Percentiles rank a stretch among this genome's conserved stretches.
These are phyloP conservation scores for Lodderomyces margitis DNA, from an alignment of 1,139 yeast genomes.

Conservation along the genomic window DNA sequence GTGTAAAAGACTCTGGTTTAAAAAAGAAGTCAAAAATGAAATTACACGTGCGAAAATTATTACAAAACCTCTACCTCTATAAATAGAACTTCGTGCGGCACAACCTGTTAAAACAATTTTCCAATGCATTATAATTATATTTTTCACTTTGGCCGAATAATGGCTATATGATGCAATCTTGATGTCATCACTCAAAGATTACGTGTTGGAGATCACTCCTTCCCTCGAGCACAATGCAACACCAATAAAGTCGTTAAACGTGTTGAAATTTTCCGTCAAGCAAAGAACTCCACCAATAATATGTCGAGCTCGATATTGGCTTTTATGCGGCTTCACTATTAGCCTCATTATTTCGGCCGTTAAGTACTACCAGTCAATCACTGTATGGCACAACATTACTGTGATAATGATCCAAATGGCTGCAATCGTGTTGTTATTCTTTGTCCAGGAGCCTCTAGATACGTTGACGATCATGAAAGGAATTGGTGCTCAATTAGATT, in stretches of 20 bases:
- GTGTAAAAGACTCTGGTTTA: too few species aligned
- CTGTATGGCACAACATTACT: slow-evolving; percentile 2
- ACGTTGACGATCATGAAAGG: slow-evolving; percentile 36
- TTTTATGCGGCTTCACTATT: not conserved
- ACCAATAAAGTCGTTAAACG: slow-evolving; percentile 11
- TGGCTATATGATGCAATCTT: not conserved
- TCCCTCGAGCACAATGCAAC: slow-evolving; percentile 8
- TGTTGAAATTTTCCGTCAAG: slow-evolving; percentile 17
- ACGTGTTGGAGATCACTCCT: slow-evolving; percentile 29
- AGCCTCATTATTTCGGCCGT: not conserved
- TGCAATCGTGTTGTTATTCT: slow-evolving; percentile 12
- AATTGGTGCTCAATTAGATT: slow-evolving; percentile 35
- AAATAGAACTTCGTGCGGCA: too few species aligned
- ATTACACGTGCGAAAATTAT: not conserved
- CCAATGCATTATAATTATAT: not conserved
- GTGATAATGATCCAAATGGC: slow-evolving; percentile 2
- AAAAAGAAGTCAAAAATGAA: not conserved
- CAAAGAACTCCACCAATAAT: slow-evolving; percentile 9
- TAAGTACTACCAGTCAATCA: not conserved
- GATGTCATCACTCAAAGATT: slow-evolving; percentile 36
- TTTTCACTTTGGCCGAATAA: not conserved
- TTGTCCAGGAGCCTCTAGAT: slow-evolving; percentile 31
- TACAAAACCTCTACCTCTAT: too few species aligned
- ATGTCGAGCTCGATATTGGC: slow-evolving; percentile 1
- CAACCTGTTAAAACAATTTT: not conserved